Evolutionary conservation across 2,329 filamentous ascomycete genomes (phyloP).

Genomic region (Acarospora socialis): DNA sequence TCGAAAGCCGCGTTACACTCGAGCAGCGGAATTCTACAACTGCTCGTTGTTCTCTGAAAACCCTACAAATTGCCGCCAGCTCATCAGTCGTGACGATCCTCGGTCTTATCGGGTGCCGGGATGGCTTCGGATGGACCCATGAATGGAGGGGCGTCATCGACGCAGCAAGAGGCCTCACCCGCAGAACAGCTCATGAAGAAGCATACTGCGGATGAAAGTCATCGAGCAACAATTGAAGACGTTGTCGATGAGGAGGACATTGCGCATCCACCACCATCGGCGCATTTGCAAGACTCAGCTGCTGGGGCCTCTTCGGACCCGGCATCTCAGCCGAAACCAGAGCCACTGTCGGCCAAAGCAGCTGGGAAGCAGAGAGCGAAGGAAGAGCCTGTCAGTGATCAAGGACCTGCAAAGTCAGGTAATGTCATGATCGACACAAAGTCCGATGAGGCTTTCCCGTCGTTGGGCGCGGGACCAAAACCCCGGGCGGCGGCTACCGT

Average conservation of each 20-base stretch:
- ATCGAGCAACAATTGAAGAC: constrained; percentile 64
- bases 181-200: constrained; percentile 40
- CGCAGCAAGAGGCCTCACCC: no score
- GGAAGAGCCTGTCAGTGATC: constrained; percentile 24
- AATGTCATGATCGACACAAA: constrained; percentile 54
- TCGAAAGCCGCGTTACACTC: no score
- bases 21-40: no score
- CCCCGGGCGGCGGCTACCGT: constrained; percentile 43
- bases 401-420: constrained; percentile 23
- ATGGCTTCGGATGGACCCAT: no score
- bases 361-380: constrained; percentile 54
- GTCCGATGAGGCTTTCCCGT: constrained; percentile 87
- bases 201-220: constrained; percentile 37
- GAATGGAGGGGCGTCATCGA: no score
- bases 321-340: constrained; percentile 33
- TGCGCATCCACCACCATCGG: constrained; percentile 39
- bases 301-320: constrained; percentile 17
- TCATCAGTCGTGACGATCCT: no score
- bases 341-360: constrained; percentile 45
- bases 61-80: no score
- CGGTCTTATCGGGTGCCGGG: no score
- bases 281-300: constrained; percentile 23
- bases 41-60: no score
- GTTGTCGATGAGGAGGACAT: constrained; percentile 64
- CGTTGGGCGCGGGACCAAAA: constrained; percentile 61